A percentile compares a stretch with the other conserved stretches of the same genome.
phyloP scores from a whole-genome alignment of 2,329 filamentous ascomycete species.

The Aspergillus aculeatus region DNA sequence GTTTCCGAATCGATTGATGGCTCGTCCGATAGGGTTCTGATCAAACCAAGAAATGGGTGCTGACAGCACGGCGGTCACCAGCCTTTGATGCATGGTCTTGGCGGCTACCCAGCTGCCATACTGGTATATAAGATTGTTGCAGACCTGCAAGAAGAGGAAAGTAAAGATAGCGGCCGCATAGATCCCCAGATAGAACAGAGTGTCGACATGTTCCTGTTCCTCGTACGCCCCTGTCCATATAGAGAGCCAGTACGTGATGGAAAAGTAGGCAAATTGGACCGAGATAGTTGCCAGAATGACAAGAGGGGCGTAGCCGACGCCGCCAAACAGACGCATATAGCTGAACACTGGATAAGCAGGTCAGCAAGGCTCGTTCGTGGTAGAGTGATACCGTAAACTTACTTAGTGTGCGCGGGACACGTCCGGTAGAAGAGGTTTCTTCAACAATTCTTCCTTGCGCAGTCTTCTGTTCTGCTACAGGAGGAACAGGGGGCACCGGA shows the following conservation, averaged over 20 bases:
- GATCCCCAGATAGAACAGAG: constrained; percentile 53
- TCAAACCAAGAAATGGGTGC: constrained; percentile 60
- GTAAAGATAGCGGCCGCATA: constrained; percentile 50
- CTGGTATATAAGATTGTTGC: constrained; percentile 46
- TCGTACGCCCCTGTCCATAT: constrained; percentile 29
- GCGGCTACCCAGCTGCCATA: constrained; percentile 59
- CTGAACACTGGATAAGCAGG: constrained; percentile 16
- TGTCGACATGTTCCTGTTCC: constrained; percentile 17
- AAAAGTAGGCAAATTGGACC: constrained; percentile 28
- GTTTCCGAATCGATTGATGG: constrained; percentile 51
- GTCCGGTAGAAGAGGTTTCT: constrained; percentile 25
- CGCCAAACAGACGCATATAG: constrained; percentile 29
- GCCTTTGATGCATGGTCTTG: constrained; percentile 52
- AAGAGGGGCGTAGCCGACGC: constrained; percentile 21
- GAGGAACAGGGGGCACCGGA: not conserved
- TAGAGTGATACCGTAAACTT: constrained; percentile 5
- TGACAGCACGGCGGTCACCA: constrained; percentile 53
- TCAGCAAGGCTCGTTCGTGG: not conserved
- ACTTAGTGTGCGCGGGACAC: constrained; percentile 27
- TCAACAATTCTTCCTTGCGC: constrained; percentile 16
- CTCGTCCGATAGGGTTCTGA: constrained; percentile 51
- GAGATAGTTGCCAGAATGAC: constrained; percentile 21
- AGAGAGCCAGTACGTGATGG: constrained; percentile 31
- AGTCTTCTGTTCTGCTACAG: constrained; percentile 9
- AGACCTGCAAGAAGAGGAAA: constrained; percentile 24